Conservation (phyloP, 495 filamentous ascomycete genomes). For the Penicillium maclennaniae region DNA sequence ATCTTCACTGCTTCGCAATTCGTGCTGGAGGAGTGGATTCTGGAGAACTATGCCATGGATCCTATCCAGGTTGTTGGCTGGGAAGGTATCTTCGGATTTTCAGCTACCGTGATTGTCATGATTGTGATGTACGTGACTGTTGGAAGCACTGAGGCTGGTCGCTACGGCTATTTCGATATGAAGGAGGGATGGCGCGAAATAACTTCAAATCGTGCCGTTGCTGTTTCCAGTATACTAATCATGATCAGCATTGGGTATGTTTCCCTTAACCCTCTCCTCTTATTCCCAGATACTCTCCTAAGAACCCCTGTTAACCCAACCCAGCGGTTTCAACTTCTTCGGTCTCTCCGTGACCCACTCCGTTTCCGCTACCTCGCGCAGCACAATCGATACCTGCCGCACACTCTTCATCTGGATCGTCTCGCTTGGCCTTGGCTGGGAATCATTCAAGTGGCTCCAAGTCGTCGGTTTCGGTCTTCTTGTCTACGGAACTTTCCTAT, state of each 20-base stretch:
- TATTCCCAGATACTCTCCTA: not conserved
- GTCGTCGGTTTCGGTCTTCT: slow-evolving; percentile 82
- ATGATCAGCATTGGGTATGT: slow-evolving; percentile 96
- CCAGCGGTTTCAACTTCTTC: slow-evolving; percentile 96
- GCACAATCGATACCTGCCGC: slow-evolving; percentile 94
- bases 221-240: slow-evolving; percentile 73
- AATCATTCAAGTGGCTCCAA: slow-evolving; percentile 97
- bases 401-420: slow-evolving; percentile 99
- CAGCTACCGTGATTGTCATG: slow-evolving; percentile 77
- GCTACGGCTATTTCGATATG: slow-evolving; percentile 83
- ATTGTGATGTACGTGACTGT: slow-evolving; percentile 70
- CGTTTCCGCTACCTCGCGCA: slow-evolving; percentile 86
- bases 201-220: slow-evolving; percentile 61
- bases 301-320: not conserved
- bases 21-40: slow-evolving; percentile 89
- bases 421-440: slow-evolving; percentile 90
- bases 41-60: slow-evolving; percentile 84
- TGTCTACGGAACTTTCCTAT: slow-evolving; percentile 95
- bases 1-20: slow-evolving; percentile 97
- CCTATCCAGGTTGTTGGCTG: slow-evolving; percentile 90
- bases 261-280: not conserved
- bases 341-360: slow-evolving; percentile 84
- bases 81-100: slow-evolving; percentile 91
- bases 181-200: slow-evolving; percentile 80
- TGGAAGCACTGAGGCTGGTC: slow-evolving; percentile 68